Conservation (phyloP, 306 rosid genomes). For the Delonix regia region DNA sequence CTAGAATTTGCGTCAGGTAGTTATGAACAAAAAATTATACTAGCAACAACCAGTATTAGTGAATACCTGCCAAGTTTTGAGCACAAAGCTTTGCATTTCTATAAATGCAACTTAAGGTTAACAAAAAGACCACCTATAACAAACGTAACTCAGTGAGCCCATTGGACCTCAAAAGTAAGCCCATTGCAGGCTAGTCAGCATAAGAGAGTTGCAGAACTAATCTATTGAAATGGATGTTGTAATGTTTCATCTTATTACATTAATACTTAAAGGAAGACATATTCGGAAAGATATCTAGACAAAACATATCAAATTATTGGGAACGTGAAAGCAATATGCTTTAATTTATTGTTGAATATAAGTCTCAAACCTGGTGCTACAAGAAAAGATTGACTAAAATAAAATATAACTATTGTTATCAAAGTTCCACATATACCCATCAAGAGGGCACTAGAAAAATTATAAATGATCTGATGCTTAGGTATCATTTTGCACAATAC, state of each 20-base stretch:
- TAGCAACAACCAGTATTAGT: background rate
- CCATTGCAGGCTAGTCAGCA: background rate
- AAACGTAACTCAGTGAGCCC: background rate
- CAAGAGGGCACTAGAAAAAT: background rate
- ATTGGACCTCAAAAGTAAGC: background rate
- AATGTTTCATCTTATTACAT: background rate
- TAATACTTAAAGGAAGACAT: background rate
- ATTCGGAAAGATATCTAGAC: background rate
- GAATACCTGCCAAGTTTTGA: background rate
- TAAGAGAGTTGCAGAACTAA: constrained; percentile 4
- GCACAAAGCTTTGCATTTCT: background rate
- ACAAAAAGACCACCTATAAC: background rate
- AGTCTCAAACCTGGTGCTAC: background rate
- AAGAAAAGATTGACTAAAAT: background rate
- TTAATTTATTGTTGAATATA: background rate
- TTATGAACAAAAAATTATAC: background rate
- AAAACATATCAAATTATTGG: background rate
- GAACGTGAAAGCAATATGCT: background rate
- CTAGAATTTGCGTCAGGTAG: background rate
- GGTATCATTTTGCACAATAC: background rate
- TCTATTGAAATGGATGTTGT: constrained; percentile 1
- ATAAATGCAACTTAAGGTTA: constrained; percentile 21
- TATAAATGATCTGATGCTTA: background rate
- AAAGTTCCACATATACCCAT: background rate
- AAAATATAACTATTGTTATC: background rate